phyloP scores from a whole-genome alignment of 2,329 filamentous ascomycete species.

The Sodiomyces alkalinus region DNA sequence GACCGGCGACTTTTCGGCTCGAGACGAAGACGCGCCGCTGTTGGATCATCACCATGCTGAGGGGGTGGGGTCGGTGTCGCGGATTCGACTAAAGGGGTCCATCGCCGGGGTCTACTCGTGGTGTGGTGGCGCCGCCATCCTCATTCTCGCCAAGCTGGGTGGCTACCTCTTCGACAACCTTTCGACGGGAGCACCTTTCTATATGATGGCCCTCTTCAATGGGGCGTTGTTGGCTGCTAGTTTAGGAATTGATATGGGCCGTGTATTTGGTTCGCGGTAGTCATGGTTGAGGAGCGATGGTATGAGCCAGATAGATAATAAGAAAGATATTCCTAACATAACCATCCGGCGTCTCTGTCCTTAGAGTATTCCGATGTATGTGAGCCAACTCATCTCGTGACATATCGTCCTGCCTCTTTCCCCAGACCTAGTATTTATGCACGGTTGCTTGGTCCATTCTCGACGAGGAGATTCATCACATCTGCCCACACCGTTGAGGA shows the following conservation, averaged over 20 bases:
- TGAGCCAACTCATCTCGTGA: too few species aligned
- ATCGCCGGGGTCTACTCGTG: conserved; percentile 92
- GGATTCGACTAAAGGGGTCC: conserved; percentile 66
- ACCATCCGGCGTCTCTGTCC: too few species aligned
- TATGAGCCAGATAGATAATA: too few species aligned
- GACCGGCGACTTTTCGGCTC: conserved; percentile 16
- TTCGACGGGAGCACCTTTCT: conserved; percentile 70
- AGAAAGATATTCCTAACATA: too few species aligned
- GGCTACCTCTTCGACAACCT: conserved; percentile 70
- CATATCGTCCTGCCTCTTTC: too few species aligned
- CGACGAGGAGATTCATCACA: too few species aligned
- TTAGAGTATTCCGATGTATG: too few species aligned
- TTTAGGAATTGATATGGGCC: conserved; percentile 32
- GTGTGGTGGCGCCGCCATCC: conserved; percentile 76
- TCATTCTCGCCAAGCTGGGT: conserved; percentile 82
- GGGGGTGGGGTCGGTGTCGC: conserved; percentile 20
- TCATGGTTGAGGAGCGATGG: too few species aligned
- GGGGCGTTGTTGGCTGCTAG: conserved; percentile 47
- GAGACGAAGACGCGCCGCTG: conserved; percentile 24
- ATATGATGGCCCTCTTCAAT: conserved; percentile 87
- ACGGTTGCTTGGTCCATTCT: too few species aligned
- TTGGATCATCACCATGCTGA: conserved; percentile 16
- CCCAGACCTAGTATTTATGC: too few species aligned
- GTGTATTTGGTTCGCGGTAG: too few species aligned
- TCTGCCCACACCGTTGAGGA: too few species aligned